Evolutionary conservation across 2,329 filamentous ascomycete genomes (phyloP).

Genomic region (Dactylellina haptotyla): DNA sequence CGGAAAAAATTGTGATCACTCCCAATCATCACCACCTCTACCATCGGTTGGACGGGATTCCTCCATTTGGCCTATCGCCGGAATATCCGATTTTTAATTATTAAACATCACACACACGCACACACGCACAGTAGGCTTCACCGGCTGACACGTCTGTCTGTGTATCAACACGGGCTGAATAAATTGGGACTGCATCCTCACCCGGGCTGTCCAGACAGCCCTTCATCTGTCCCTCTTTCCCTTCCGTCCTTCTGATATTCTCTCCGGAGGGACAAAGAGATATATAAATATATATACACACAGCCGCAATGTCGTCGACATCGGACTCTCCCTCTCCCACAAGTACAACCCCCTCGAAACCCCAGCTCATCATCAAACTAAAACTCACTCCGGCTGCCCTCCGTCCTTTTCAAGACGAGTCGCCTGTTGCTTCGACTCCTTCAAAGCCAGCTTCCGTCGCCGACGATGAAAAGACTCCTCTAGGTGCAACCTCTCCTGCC

Average conservation of each 20-base stretch:
- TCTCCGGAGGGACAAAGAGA: not conserved
- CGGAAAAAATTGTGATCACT: not conserved
- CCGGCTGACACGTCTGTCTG: constrained; percentile 46
- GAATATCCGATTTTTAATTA: constrained; percentile 24
- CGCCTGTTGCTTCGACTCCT: constrained; percentile 61
- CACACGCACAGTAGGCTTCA: constrained; percentile 18
- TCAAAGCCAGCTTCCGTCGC: constrained; percentile 64
- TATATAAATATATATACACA: constrained; percentile 4
- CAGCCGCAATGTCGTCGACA: constrained; percentile 40
- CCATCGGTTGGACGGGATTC: constrained; percentile 22
- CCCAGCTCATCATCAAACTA: constrained; percentile 65
- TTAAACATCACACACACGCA: not conserved
- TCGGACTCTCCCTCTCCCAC: constrained; percentile 37
- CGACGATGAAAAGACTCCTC: constrained; percentile 61
- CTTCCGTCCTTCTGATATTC: not conserved
- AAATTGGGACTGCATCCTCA: constrained; percentile 35
- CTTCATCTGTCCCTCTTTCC: constrained; percentile 7
- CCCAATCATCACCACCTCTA: not conserved
- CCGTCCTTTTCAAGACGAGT: constrained; percentile 62
- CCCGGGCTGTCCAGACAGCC: constrained; percentile 44
- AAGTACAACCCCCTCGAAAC: constrained; percentile 58
- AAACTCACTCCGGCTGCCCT: constrained; percentile 67
- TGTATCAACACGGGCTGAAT: constrained; percentile 15
- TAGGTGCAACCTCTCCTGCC: constrained; percentile 62
- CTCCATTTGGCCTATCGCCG: constrained; percentile 38